Evolutionary conservation across 148 eudicot species (phyloP).

Genomic region (Rheum nobile): DNA sequence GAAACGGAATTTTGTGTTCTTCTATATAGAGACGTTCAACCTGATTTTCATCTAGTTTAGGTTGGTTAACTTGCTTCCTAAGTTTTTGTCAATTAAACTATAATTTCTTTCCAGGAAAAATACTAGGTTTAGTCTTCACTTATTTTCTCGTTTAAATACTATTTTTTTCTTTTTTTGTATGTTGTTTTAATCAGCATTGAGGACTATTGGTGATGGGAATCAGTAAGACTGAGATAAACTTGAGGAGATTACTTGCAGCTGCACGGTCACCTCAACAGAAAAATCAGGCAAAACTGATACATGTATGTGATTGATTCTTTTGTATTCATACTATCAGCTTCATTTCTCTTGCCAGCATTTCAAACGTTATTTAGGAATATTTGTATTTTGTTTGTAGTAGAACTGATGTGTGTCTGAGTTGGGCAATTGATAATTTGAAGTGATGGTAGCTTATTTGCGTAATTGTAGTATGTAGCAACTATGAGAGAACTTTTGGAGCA

Average conservation of each 20-base stretch:
- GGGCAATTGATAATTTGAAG: not conserved
- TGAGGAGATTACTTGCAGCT: constrained; percentile 65
- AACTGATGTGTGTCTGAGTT: not conserved
- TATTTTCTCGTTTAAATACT: not conserved
- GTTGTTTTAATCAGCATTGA: not conserved
- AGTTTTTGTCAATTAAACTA: too few species aligned
- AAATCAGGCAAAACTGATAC: constrained; percentile 66
- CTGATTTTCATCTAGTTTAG: too few species aligned
- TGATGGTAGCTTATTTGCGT: not conserved
- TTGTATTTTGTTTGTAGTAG: not conserved
- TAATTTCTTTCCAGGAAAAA: too few species aligned
- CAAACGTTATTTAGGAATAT: not conserved
- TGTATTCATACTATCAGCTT: not conserved
- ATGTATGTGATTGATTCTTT: constrained; percentile 30
- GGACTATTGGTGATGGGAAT: constrained; percentile 33
- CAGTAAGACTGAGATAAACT: constrained; percentile 73
- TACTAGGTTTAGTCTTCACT: too few species aligned
- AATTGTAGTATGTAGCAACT: constrained; percentile 56
- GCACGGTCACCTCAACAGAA: constrained; percentile 73
- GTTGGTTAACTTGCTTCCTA: too few species aligned
- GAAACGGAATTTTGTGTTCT: too few species aligned
- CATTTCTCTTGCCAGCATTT: not conserved
- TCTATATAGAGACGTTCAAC: too few species aligned
- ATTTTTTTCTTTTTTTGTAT: not conserved
- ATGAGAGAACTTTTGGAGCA: constrained; percentile 59